These are phyloP conservation scores for Platanthera guangdongensis DNA, from an alignment of 106 monocot species.

Conservation along the genomic window DNA sequence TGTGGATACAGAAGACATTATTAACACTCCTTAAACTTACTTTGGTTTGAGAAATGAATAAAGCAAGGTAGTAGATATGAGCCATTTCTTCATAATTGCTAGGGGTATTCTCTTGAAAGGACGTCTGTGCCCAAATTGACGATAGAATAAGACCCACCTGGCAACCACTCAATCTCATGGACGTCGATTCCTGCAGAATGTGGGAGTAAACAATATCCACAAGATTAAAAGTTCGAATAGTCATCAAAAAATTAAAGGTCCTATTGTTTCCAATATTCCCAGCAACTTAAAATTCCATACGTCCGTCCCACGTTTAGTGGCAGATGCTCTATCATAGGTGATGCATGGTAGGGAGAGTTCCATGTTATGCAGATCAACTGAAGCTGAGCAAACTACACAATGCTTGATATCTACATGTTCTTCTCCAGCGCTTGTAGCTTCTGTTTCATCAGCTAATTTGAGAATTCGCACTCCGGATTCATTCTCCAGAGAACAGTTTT, in stretches of 20 bases:
- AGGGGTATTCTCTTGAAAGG: constrained; percentile 57
- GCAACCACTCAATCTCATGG: constrained; percentile 66
- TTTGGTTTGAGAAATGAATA: constrained; percentile 52
- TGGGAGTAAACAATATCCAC: neutral
- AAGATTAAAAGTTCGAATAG: neutral
- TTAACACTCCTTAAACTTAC: constrained; percentile 27
- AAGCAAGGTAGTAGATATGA: constrained; percentile 56
- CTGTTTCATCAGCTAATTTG: constrained; percentile 5
- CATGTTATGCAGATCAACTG: constrained; percentile 1
- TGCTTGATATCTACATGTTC: constrained; percentile 4
- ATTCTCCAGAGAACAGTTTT: constrained; percentile 4
- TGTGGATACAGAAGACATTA: neutral
- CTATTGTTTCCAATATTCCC: neutral
- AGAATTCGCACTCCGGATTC: constrained; percentile 1
- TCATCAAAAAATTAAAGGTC: neutral
- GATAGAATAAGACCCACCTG: constrained; percentile 83
- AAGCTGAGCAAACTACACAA: constrained; percentile 8
- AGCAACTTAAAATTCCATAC: constrained; percentile 21
- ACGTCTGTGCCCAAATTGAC: constrained; percentile 74
- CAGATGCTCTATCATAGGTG: constrained; percentile 13
- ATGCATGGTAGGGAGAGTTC: neutral
- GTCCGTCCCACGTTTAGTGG: constrained; percentile 22
- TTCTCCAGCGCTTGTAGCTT: constrained; percentile 13
- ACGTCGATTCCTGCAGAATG: constrained; percentile 35
- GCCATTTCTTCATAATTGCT: constrained; percentile 84